phyloP scores from a whole-genome alignment of 257 asterid species.

The Solanum okadae region DNA sequence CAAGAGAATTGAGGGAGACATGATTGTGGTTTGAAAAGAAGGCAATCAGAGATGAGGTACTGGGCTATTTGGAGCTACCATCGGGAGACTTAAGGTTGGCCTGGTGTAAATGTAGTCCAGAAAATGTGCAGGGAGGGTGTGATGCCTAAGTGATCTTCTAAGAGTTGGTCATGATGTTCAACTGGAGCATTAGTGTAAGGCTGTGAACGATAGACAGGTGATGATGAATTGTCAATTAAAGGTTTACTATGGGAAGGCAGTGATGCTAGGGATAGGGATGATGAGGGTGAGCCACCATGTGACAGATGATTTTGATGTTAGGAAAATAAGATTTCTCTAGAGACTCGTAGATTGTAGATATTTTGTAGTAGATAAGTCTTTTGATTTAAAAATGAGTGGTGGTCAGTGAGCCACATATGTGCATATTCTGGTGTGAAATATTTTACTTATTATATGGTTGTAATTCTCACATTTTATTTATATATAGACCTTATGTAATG shows the following conservation, averaged over 20 bases:
- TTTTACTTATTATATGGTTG: background rate
- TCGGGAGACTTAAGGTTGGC: background rate
- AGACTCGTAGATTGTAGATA: background rate
- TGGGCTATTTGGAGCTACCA: background rate
- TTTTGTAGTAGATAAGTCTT: background rate
- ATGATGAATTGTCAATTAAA: too few relatives aligned
- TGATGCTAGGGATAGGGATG: too few relatives aligned
- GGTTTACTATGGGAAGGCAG: too few relatives aligned
- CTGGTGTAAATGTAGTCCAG: background rate
- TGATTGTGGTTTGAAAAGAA: background rate
- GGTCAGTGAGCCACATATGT: background rate
- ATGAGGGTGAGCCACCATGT: too few relatives aligned
- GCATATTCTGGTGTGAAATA: background rate
- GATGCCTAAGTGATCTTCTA: background rate
- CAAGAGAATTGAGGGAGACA: background rate
- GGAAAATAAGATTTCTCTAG: background rate
- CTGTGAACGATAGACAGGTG: too few relatives aligned
- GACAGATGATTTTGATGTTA: background rate
- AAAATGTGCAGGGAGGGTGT: background rate
- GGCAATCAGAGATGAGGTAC: background rate
- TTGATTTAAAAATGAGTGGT: background rate
- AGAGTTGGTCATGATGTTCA: background rate
- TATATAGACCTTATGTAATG: background rate
- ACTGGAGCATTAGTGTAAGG: too few relatives aligned
- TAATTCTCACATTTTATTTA: background rate